Percentiles rank a stretch among this genome's conserved stretches.
Conservation (phyloP, 305 asterid species). For the Fraxinus floribunda region DNA sequence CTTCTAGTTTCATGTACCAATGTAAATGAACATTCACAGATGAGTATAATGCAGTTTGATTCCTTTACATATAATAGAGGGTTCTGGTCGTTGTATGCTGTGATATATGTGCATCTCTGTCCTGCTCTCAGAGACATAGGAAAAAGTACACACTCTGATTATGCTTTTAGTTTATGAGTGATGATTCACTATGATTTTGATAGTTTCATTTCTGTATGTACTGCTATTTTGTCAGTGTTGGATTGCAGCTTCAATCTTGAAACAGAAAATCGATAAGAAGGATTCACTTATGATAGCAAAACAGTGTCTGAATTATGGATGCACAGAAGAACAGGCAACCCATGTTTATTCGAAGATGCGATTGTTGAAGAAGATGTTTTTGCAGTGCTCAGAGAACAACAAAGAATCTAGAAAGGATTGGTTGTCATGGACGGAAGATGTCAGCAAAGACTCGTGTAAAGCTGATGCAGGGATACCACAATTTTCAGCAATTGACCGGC, state of each 20-base stretch:
- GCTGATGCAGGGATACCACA: slow-evolving; percentile 22
- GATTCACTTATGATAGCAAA: slow-evolving; percentile 51
- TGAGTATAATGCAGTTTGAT: not conserved
- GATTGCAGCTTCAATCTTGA: slow-evolving; percentile 69
- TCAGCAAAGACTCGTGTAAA: slow-evolving; percentile 25
- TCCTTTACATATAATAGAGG: not conserved
- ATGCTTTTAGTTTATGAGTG: not conserved
- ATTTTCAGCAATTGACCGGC: slow-evolving; percentile 16
- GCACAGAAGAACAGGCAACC: slow-evolving; percentile 66
- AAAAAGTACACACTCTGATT: not conserved
- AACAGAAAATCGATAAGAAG: slow-evolving; percentile 57
- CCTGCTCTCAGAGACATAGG: not conserved
- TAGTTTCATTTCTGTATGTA: slow-evolving; percentile 19
- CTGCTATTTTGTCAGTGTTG: slow-evolving; percentile 65
- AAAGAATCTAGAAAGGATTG: slow-evolving; percentile 20
- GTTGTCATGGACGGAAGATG: slow-evolving; percentile 29
- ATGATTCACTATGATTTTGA: slow-evolving; percentile 10
- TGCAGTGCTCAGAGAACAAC: slow-evolving; percentile 26
- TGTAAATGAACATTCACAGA: not conserved
- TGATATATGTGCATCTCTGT: not conserved
- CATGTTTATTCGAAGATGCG: slow-evolving; percentile 59
- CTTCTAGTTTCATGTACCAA: not conserved
- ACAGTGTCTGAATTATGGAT: slow-evolving; percentile 57
- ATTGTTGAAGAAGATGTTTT: slow-evolving; percentile 49
- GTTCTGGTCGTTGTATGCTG: not conserved